These are phyloP conservation scores for Copromyces sp. DNA, from an alignment of 495 filamentous ascomycete species.

Conservation along the genomic window DNA sequence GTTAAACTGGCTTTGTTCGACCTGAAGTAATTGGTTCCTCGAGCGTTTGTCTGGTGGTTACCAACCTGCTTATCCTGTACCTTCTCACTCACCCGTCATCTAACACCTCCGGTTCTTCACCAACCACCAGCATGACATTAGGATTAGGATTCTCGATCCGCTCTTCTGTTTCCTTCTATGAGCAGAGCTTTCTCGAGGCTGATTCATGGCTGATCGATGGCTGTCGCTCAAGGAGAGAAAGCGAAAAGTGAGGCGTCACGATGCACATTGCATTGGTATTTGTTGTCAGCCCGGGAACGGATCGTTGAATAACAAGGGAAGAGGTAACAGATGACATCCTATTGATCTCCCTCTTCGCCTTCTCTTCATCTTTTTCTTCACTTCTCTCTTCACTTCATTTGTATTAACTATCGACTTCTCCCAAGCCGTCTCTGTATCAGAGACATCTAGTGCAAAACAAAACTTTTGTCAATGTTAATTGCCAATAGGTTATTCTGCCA, in stretches of 20 bases:
- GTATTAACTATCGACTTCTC: background rate
- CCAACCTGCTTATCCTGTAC: background rate
- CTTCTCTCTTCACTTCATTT: background rate
- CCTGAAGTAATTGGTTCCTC: background rate
- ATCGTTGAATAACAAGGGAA: background rate
- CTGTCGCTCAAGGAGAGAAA: too few species aligned
- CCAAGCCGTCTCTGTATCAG: background rate
- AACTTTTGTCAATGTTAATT: background rate
- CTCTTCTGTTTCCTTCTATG: background rate
- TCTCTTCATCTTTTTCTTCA: background rate
- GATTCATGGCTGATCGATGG: background rate
- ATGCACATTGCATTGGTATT: background rate
- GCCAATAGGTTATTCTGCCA: background rate
- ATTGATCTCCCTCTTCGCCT: background rate
- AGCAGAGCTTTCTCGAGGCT: background rate
- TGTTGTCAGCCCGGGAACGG: background rate
- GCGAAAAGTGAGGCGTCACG: background rate
- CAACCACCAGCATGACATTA: background rate
- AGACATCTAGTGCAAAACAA: background rate
- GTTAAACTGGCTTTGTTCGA: background rate
- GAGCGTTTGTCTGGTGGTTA: background rate
- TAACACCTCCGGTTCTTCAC: background rate
- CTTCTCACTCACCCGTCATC: background rate
- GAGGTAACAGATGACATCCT: background rate
- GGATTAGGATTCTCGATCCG: background rate